Evolutionary conservation across 148 eudicot genomes (phyloP).

Genomic region (Nepenthes gracilis): DNA sequence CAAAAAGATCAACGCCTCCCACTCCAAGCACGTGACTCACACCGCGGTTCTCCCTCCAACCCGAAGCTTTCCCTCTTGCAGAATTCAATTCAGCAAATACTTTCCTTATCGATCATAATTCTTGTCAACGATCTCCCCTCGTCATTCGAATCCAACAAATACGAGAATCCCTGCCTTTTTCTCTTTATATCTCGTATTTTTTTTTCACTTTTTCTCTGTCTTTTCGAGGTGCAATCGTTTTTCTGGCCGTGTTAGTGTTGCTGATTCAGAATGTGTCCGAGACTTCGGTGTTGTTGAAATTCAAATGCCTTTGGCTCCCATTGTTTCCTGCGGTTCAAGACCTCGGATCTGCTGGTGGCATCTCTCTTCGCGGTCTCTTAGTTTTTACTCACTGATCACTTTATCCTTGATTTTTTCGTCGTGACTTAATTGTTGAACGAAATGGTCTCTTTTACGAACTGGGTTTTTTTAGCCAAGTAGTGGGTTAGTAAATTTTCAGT

Average conservation of each 20-base stretch:
- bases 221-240: background rate
- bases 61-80: conserved; percentile 6
- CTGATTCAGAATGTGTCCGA: conserved; percentile 11
- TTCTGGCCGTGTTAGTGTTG: background rate
- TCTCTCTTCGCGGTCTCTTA: conserved; percentile 5
- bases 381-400: no score
- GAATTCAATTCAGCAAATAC: background rate
- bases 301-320: conserved; percentile 19
- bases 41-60: conserved; percentile 6
- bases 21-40: conserved; percentile 11
- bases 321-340: conserved; percentile 10
- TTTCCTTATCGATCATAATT: no score
- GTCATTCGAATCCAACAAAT: no score
- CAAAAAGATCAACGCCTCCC: conserved; percentile 1
- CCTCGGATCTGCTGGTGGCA: conserved; percentile 39
- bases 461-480: no score
- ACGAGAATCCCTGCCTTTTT: no score
- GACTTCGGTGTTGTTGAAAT: conserved; percentile 8
- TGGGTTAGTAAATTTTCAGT: no score
- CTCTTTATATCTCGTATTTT: no score
- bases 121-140: no score
- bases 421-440: no score
- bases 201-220: no score
- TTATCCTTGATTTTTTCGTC: no score
- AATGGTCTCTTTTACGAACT: no score